phyloP scores from a whole-genome alignment of 805 yeast species.

The Wickerhamiella kurtzmanii region DNA sequence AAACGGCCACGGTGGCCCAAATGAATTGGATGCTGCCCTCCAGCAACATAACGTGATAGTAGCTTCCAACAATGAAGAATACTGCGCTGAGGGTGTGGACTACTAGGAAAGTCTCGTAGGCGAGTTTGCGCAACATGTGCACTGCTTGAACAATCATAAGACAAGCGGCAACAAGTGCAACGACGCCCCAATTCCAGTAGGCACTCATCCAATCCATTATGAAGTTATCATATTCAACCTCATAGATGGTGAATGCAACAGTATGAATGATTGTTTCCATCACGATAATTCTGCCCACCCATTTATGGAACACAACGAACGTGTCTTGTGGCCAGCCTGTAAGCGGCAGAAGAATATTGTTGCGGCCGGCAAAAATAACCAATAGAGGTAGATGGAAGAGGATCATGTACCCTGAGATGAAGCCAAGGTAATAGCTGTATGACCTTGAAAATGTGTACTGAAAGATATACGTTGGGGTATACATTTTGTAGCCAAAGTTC shows the following conservation, averaged over 20 bases:
- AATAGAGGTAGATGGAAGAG: constrained; percentile 20
- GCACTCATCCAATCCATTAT: constrained; percentile 8
- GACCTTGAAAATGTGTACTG: constrained; percentile 2
- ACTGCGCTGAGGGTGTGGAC: constrained; percentile 45
- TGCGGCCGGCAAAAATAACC: constrained; percentile 46
- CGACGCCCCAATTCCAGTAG: constrained; percentile 28
- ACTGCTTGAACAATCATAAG: constrained; percentile 37
- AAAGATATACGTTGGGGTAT: constrained; percentile 6
- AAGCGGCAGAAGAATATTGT: constrained; percentile 47
- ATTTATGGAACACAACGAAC: constrained; percentile 43
- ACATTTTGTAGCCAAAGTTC: constrained; percentile 13
- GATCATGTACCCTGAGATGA: constrained; percentile 11
- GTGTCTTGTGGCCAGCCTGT: constrained; percentile 50
- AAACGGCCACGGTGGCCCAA: constrained; percentile 43
- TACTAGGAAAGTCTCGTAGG: constrained; percentile 50
- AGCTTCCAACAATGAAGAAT: constrained; percentile 39
- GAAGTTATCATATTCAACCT: constrained; percentile 8
- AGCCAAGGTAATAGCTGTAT: constrained; percentile 7
- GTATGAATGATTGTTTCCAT: constrained; percentile 20
- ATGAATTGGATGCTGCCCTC: constrained; percentile 37
- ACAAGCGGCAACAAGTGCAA: constrained; percentile 32
- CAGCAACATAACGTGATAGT: constrained; percentile 38
- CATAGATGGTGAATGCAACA: constrained; percentile 13
- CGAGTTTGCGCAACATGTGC: constrained; percentile 36
- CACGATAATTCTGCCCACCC: constrained; percentile 21